phyloP scores from a whole-genome alignment of 257 asterid genomes.

The Scutellaria barbata region DNA sequence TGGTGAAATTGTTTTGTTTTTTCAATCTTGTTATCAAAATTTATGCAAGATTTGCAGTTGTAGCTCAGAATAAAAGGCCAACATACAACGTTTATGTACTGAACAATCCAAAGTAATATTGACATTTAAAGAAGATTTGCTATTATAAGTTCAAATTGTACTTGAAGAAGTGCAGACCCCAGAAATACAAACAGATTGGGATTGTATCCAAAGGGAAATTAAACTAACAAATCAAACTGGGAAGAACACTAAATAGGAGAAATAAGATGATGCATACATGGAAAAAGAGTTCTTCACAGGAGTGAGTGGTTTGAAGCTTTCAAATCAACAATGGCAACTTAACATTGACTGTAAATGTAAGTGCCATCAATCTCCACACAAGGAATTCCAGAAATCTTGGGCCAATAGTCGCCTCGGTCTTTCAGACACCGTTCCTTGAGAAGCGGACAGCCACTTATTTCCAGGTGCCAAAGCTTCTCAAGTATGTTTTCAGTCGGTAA shows the following conservation, averaged over 20 bases:
- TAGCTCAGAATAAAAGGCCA: not conserved
- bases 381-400: constrained; percentile 65
- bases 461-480: constrained; percentile 67
- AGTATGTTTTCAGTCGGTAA: constrained; percentile 57
- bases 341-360: constrained; percentile 43
- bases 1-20: not conserved
- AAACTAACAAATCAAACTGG: too few relatives aligned
- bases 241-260: too few relatives aligned
- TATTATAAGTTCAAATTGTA: too few relatives aligned
- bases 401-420: constrained; percentile 65
- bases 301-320: too few relatives aligned
- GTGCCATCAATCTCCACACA: constrained; percentile 67
- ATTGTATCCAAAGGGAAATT: too few relatives aligned
- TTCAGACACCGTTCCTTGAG: constrained; percentile 51
- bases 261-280: too few relatives aligned
- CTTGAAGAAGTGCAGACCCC: too few relatives aligned
- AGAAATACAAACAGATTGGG: too few relatives aligned
- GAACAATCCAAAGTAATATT: too few relatives aligned
- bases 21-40: not conserved
- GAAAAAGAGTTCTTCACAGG: too few relatives aligned
- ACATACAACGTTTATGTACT: too few relatives aligned
- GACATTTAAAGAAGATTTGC: too few relatives aligned
- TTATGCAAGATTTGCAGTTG: not conserved
- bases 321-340: constrained; percentile 19
- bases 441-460: constrained; percentile 56